Evolutionary conservation across 768 basidiomycete genomes (phyloP).

Genomic region (Rhodocollybia butyracea): DNA sequence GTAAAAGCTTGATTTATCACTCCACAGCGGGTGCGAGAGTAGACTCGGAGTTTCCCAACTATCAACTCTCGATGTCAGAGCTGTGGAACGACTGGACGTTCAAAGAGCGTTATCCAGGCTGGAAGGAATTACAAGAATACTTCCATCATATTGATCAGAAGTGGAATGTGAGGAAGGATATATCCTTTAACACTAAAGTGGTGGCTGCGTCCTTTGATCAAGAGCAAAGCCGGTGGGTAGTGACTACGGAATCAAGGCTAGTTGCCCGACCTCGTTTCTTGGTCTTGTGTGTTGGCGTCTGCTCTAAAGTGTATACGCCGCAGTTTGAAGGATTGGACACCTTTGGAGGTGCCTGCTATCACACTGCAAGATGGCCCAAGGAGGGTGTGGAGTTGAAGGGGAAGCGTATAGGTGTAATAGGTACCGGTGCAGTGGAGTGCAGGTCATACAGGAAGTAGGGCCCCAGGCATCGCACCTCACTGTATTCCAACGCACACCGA

Average conservation of each 20-base stretch:
- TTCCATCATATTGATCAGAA: conserved; percentile 13
- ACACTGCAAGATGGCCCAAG: conserved; percentile 2
- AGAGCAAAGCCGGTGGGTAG: conserved; percentile 9
- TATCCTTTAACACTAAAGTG: conserved; percentile 12
- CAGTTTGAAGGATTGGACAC: not conserved
- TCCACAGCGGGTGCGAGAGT: conserved; percentile 6
- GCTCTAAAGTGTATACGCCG: conserved; percentile 7
- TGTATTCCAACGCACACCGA: conserved; percentile 26
- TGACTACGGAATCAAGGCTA: conserved; percentile 5
- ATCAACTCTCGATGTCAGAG: conserved; percentile 11
- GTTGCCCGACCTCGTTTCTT: conserved; percentile 11
- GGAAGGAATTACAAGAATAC: conserved; percentile 9
- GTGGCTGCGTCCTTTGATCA: conserved; percentile 10
- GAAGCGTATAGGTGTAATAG: conserved; percentile 5
- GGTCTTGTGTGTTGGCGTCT: conserved; percentile 13
- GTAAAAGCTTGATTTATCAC: not conserved
- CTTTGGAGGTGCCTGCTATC: conserved; percentile 1
- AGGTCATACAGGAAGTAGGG: conserved; percentile 19
- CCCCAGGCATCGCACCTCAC: conserved; percentile 19
- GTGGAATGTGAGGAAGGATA: conserved; percentile 10
- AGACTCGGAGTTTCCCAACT: conserved; percentile 11
- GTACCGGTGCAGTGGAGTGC: conserved; percentile 13
- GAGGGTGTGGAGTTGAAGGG: not conserved
- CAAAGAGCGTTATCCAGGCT: conserved; percentile 9
- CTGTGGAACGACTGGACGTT: conserved; percentile 10